Evolutionary conservation across 805 yeast species (phyloP), one percentile per base, ranked within the genome.

Genomic region (Cyberlindnera lachancei): DNA sequence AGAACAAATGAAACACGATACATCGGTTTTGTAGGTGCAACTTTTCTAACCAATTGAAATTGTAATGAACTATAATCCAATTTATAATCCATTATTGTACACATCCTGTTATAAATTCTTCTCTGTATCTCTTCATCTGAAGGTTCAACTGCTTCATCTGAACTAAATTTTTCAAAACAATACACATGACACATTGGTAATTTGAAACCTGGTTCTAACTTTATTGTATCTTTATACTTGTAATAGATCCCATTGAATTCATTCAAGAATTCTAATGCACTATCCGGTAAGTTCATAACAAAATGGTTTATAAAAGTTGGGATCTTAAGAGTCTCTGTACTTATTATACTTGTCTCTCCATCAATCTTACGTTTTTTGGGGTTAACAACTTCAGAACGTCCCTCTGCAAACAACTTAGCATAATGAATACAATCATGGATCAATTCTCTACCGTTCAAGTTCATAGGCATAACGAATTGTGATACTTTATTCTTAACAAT

Each of bases 11-110:
- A 66, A 4, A 86, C 82, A 58, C 96, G 86, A 53, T 73, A 88
- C 98, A 92, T 92, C 21, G 90, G 90, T 52, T 92, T 92, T 6
- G 96, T 85, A 4, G 98, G 98, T 1, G 98, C 90, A 7, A 92
- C 98, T 53, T 78, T 79, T 52, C 99, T 75, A 8, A 92, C 98
- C 42, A 80, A 61, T 50, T 90, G 97, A 58, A 90, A 82, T 0
- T 58, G 50, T 23, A 82, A 57, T 0, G 60, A 52, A 4, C 64
- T 65, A 11, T 74, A 60, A 0, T 74, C 68, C 12, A 63, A 42
- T 0, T 70, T 62, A 45, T 50, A 66, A 3, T 61, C 45, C 44
- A 69, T 58, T 4, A 74, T 58, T 1, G 64, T 56, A 18, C 63
- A 51, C 15, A 72, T 67, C 33, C 75, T 70, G n/a, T 49, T 38